Conservation (phyloP, 495 filamentous ascomycete genomes). For the Chaetomium fimeti region DNA sequence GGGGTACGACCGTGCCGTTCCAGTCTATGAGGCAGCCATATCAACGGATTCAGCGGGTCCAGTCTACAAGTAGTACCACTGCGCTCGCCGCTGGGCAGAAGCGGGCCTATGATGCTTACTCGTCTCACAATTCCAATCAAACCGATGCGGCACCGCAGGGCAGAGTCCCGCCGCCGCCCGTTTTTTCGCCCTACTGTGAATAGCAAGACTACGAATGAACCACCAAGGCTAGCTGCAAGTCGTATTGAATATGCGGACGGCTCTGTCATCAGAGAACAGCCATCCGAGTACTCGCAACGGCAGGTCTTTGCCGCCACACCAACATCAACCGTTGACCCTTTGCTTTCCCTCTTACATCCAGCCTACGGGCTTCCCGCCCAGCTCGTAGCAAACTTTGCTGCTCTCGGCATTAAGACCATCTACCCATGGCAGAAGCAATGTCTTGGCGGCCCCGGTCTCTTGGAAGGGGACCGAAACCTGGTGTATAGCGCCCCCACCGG, state of each 20-base stretch:
- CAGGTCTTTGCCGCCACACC: conserved; percentile 47
- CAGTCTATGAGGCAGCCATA: conserved; percentile 21
- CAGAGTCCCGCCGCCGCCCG: background rate
- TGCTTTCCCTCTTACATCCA: conserved; percentile 61
- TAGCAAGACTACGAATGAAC: conserved; percentile 1
- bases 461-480: conserved; percentile 65
- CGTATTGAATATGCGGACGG: conserved; percentile 28
- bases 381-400: conserved; percentile 63
- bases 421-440: conserved; percentile 86
- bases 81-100: conserved; percentile 29
- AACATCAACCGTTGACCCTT: conserved; percentile 54
- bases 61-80: conserved; percentile 13
- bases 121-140: background rate
- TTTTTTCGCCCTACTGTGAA: conserved; percentile 17
- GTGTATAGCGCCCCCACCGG: conserved; percentile 86
- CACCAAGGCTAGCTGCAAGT: conserved; percentile 39
- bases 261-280: conserved; percentile 8
- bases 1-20: conserved; percentile 34
- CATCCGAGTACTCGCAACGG: conserved; percentile 51
- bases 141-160: background rate
- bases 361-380: conserved; percentile 61
- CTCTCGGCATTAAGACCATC: conserved; percentile 64
- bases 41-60: conserved; percentile 3
- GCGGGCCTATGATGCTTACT: conserved; percentile 21
- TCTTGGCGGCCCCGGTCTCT: conserved; percentile 63